These are phyloP conservation scores for Nemania diffusa DNA, from an alignment of 2,329 filamentous ascomycete species.

Conservation along the genomic window DNA sequence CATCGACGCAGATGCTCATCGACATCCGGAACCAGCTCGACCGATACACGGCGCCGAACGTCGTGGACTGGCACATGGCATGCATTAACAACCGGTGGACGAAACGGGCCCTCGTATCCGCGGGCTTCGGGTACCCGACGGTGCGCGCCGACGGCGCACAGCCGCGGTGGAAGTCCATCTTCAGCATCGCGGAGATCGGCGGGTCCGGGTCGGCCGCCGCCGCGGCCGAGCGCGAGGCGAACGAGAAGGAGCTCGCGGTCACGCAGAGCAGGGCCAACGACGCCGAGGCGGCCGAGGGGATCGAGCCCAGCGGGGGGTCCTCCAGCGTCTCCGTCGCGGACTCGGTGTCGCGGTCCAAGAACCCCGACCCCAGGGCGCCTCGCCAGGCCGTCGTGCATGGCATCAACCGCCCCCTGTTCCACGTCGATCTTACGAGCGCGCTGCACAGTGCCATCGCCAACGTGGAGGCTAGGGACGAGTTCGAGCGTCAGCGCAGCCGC, in stretches of 20 bases:
- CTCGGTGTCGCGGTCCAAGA: constrained; percentile 37
- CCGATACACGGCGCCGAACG: constrained; percentile 79
- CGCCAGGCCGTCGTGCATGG: constrained; percentile 78
- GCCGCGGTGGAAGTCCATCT: constrained; percentile 91
- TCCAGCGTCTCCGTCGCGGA: constrained; percentile 42
- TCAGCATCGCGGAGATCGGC: constrained; percentile 88
- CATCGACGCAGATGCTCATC: constrained; percentile 90
- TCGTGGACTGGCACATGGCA: constrained; percentile 96
- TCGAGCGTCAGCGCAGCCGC: constrained; percentile 43
- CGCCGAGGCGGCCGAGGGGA: constrained; percentile 39
- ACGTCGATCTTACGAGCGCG: constrained; percentile 89
- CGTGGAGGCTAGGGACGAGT: constrained; percentile 66
- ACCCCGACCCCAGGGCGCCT: constrained; percentile 57
- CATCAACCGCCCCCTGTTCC: constrained; percentile 91
- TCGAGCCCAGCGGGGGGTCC: constrained; percentile 42
- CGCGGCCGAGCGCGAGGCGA: constrained; percentile 71
- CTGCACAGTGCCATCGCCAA: constrained; percentile 88
- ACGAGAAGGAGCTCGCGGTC: constrained; percentile 58
- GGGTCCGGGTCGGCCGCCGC: constrained; percentile 76
- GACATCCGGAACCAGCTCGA: constrained; percentile 96
- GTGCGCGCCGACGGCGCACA: constrained; percentile 61
- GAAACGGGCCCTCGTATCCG: constrained; percentile 86
- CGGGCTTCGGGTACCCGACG: constrained; percentile 87
- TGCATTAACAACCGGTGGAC: constrained; percentile 94
- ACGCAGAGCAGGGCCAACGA: constrained; percentile 28